Conservation (phyloP, 495 filamentous ascomycete species). For the Podospora didyma region DNA sequence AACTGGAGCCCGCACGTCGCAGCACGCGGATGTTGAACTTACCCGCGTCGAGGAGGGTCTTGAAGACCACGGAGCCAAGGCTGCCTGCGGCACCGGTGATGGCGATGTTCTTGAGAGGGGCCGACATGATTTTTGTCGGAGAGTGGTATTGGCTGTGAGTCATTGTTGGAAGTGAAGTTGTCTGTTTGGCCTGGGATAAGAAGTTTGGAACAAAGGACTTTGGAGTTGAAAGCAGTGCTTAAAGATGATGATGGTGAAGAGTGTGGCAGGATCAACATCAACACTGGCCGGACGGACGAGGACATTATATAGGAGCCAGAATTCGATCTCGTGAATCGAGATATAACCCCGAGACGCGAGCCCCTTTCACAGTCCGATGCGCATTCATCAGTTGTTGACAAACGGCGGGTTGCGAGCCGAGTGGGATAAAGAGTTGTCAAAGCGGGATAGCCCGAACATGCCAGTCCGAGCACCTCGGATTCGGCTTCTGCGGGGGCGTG, state of each 20-base stretch:
- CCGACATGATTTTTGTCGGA: too few relatives aligned
- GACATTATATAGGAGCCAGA: too few relatives aligned
- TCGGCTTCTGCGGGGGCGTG: neutral
- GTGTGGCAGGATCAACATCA: neutral
- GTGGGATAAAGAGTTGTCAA: neutral
- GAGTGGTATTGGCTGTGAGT: too few relatives aligned
- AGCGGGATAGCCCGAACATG: neutral
- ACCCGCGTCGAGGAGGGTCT: conserved; percentile 39
- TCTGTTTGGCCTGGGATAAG: too few relatives aligned
- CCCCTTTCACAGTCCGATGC: neutral
- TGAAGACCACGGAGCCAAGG: conserved; percentile 47
- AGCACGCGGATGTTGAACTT: conserved; percentile 50
- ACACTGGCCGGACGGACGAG: too few relatives aligned
- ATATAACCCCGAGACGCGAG: too few relatives aligned
- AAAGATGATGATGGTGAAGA: neutral
- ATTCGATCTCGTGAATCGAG: neutral
- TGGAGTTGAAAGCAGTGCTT: too few relatives aligned
- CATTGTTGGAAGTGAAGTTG: too few relatives aligned
- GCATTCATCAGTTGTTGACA: neutral
- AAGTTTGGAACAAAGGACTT: too few relatives aligned
- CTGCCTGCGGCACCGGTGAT: conserved; percentile 38
- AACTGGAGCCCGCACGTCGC: conserved; percentile 34
- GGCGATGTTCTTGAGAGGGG: conserved; percentile 31
- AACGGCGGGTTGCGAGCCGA: neutral
- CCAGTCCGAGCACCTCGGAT: neutral